Conservation (phyloP, 2,329 filamentous ascomycete genomes). For the Whalleya microplaca region DNA sequence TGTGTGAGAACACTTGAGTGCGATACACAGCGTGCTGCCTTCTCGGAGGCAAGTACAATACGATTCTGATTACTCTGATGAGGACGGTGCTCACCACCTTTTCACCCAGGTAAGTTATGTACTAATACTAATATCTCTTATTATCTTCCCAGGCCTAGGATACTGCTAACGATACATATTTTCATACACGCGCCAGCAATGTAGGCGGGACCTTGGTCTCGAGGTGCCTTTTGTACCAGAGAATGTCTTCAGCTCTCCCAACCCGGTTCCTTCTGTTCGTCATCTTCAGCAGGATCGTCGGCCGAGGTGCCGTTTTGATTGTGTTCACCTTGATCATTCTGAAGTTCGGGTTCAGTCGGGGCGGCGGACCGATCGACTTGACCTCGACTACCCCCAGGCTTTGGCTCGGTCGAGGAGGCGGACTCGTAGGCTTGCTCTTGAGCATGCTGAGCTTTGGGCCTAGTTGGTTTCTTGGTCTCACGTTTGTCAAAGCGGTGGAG, state of each 20-base stretch:
- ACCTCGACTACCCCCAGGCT: neutral
- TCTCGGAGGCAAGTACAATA: constrained; percentile 64
- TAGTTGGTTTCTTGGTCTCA: constrained; percentile 2
- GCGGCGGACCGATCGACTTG: neutral
- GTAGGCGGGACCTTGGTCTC: neutral
- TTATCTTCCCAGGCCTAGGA: constrained; percentile 25
- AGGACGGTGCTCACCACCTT: constrained; percentile 69
- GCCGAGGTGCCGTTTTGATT: neutral
- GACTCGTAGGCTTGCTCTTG: neutral
- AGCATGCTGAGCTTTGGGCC: neutral
- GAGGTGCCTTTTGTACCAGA: neutral
- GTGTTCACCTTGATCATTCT: neutral
- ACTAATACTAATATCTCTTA: constrained; percentile 17
- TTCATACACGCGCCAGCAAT: neutral
- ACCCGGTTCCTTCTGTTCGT: neutral
- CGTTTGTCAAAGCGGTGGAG: constrained; percentile 24
- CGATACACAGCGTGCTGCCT: constrained; percentile 84
- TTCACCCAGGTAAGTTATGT: constrained; percentile 38
- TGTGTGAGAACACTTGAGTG: constrained; percentile 86
- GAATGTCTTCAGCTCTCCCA: neutral
- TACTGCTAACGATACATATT: constrained; percentile 36
- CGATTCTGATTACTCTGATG: constrained; percentile 93
- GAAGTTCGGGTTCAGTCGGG: neutral
- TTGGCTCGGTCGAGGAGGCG: neutral
- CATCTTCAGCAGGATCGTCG: neutral